Conservation (phyloP, 352 stramenopile species). For the Nothophytophthora sp. region DNA sequence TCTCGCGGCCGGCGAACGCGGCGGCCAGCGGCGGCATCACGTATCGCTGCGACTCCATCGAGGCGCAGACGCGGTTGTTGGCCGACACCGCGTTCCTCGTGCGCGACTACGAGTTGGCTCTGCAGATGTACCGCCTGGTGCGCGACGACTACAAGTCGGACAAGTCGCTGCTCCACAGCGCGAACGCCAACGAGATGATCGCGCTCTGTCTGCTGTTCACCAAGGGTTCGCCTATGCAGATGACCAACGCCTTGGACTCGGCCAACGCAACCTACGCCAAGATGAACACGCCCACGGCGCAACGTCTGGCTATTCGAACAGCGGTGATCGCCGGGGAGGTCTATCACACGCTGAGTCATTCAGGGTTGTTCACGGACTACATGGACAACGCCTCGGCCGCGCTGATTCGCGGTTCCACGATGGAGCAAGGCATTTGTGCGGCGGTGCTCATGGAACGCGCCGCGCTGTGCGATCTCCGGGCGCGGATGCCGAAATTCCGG, state of each 20-base stretch:
- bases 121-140: conserved; percentile 91
- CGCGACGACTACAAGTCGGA: conserved; percentile 92
- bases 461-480: conserved; percentile 75
- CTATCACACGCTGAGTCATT: conserved; percentile 72
- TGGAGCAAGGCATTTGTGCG: conserved; percentile 84
- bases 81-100: conserved; percentile 91
- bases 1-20: conserved; percentile 26
- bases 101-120: conserved; percentile 87
- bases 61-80: conserved; percentile 87
- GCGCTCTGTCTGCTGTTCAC: conserved; percentile 79
- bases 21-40: conserved; percentile 27
- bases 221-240: conserved; percentile 79
- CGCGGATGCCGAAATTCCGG: conserved; percentile 72
- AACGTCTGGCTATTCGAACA: conserved; percentile 60
- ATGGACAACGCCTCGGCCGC: conserved; percentile 86
- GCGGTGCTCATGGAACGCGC: conserved; percentile 83
- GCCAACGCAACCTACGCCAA: conserved; percentile 72
- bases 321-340: conserved; percentile 83
- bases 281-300: conserved; percentile 38
- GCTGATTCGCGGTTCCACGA: conserved; percentile 81
- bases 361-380: conserved; percentile 81
- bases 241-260: conserved; percentile 81
- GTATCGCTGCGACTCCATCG: conserved; percentile 87
- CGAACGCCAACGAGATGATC: conserved; percentile 90
- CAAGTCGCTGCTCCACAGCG: conserved; percentile 82